Percentiles rank a stretch among this genome's conserved stretches.
Conservation (phyloP, 164 flowering plant genomes). For the Tinospora cordifolia region DNA sequence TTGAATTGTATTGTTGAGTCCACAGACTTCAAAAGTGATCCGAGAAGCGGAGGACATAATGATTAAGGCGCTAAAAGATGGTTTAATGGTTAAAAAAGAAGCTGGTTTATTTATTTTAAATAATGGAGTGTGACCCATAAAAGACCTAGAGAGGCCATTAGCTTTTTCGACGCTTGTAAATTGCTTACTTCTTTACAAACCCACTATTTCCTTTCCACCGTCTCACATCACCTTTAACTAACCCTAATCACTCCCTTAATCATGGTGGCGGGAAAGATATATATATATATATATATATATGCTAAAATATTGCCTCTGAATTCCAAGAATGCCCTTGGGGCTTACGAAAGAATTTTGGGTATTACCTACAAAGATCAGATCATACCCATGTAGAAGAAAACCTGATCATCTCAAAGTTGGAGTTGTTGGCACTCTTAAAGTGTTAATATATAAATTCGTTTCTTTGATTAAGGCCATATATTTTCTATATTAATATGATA, state of each 20-base stretch:
- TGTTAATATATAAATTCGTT: no score
- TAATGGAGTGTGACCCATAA: not conserved
- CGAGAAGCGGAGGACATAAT: not conserved
- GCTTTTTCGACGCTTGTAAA: constrained; percentile 7
- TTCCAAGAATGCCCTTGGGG: not conserved
- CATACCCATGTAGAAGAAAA: no score
- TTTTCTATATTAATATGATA: no score
- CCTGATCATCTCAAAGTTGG: no score
- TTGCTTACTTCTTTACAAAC: not conserved
- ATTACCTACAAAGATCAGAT: no score
- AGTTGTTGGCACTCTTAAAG: no score
- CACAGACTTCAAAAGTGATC: not conserved
- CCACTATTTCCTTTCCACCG: constrained; percentile 4
- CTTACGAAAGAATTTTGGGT: not conserved
- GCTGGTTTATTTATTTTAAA: no score
- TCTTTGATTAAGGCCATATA: no score
- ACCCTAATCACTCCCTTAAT: constrained; percentile 9
- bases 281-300: no score
- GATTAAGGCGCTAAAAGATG: not conserved
- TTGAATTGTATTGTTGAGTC: not conserved
- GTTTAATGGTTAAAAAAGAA: not conserved
- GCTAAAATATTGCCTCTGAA: not conserved
- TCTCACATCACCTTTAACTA: constrained; percentile 8
- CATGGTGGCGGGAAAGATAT: not conserved
- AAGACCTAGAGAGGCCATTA: not conserved